Evolutionary conservation across 495 filamentous ascomycete genomes (phyloP).

Genomic region (Hypoxylon intermedium): DNA sequence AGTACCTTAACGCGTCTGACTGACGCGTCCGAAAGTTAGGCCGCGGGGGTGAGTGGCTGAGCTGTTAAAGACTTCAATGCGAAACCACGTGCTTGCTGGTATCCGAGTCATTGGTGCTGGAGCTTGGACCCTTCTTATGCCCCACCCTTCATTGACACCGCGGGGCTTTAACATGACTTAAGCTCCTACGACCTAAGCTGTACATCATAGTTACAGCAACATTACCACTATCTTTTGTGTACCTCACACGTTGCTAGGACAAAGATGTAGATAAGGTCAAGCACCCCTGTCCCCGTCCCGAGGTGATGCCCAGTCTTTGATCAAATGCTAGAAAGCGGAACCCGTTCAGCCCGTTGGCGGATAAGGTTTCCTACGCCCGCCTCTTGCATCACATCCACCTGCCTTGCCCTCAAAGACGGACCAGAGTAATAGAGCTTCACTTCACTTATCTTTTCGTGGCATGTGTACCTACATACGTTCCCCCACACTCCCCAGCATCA

Average conservation of each 20-base stretch:
- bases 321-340: constrained; percentile 17
- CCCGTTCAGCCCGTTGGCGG: background rate
- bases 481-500: background rate
- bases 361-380: constrained; percentile 16
- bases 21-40: constrained; percentile 15
- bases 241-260: constrained; percentile 8
- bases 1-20: constrained; percentile 24
- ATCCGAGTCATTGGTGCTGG: constrained; percentile 12
- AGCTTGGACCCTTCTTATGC: constrained; percentile 11
- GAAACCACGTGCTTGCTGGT: constrained; percentile 42
- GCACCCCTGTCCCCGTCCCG: too few species aligned
- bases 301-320: too few species aligned
- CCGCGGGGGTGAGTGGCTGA: constrained; percentile 3
- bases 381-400: constrained; percentile 24
- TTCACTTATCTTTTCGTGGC: constrained; percentile 4
- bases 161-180: constrained; percentile 19
- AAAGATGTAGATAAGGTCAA: background rate
- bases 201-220: constrained; percentile 1
- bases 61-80: constrained; percentile 7
- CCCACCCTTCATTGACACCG: constrained; percentile 19
- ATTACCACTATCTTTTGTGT: constrained; percentile 4
- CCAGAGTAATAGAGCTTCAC: too few species aligned
- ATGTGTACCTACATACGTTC: background rate
- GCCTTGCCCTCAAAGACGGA: background rate
- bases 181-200: background rate